Evolutionary conservation across 2,329 filamentous ascomycete genomes (phyloP).

Genomic region (Epicoccum sorghinum): DNA sequence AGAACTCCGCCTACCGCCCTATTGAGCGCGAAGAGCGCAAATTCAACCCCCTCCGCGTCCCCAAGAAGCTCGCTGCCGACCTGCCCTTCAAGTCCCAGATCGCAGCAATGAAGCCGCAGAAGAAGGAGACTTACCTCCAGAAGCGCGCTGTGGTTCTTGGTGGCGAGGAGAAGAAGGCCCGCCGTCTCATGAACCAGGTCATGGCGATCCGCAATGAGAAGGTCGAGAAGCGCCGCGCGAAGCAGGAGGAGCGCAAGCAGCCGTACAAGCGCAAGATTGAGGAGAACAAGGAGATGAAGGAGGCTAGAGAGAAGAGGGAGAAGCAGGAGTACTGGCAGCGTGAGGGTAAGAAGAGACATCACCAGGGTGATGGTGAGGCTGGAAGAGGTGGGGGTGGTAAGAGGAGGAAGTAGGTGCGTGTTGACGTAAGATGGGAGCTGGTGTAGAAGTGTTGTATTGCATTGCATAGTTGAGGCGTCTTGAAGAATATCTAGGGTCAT

Average conservation of each 20-base stretch:
- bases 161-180: constrained; percentile 83
- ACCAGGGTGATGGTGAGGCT: constrained; percentile 57
- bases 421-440: constrained; percentile 19
- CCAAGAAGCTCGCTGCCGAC: constrained; percentile 77
- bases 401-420: constrained; percentile 30
- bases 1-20: constrained; percentile 83
- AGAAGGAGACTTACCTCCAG: constrained; percentile 85
- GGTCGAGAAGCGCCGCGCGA: constrained; percentile 77
- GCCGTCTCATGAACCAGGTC: constrained; percentile 90
- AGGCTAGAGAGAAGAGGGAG: constrained; percentile 86
- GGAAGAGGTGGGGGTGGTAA: constrained; percentile 46
- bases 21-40: constrained; percentile 59
- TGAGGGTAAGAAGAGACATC: constrained; percentile 81
- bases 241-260: constrained; percentile 86
- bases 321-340: constrained; percentile 90
- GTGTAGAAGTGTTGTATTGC: neutral
- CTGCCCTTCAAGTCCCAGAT: constrained; percentile 95
- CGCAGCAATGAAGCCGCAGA: constrained; percentile 77
- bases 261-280: constrained; percentile 83
- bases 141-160: constrained; percentile 92
- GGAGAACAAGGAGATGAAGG: constrained; percentile 83
- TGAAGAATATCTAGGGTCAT: neutral
- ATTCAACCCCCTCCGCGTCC: constrained; percentile 71
- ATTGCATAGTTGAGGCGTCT: constrained; percentile 13
- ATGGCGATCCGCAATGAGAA: constrained; percentile 91